These are phyloP conservation scores for Pseudogymnoascus sp. DNA, from an alignment of 2,329 filamentous ascomycete genomes.

Conservation along the genomic window DNA sequence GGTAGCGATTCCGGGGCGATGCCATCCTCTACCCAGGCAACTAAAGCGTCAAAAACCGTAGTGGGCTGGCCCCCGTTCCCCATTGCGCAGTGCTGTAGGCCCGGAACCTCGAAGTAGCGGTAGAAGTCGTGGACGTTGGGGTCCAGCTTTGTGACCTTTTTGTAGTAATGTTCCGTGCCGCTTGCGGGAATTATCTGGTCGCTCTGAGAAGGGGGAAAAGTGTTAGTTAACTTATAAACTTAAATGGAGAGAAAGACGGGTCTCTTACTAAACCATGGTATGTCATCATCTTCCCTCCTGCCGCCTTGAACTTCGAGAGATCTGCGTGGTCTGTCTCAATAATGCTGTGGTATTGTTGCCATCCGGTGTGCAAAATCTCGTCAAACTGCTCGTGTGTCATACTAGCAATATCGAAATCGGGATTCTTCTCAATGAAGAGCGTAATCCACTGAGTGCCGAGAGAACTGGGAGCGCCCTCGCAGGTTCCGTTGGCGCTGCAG, in stretches of 20 bases:
- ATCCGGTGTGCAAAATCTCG: neutral
- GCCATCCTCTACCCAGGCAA: conserved; percentile 28
- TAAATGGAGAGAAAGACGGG: neutral
- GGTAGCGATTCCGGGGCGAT: conserved; percentile 19
- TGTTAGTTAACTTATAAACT: neutral
- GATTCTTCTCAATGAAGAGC: conserved; percentile 12
- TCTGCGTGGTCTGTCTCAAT: conserved; percentile 13
- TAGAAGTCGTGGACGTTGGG: conserved; percentile 25
- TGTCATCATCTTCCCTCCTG: conserved; percentile 13
- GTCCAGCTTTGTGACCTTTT: conserved; percentile 16
- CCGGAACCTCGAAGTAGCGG: conserved; percentile 27
- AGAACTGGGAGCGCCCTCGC: neutral
- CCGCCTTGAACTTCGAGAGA: conserved; percentile 8
- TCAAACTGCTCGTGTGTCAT: conserved; percentile 11
- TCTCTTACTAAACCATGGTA: conserved; percentile 15
- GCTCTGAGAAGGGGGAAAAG: neutral
- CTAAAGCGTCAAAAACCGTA: conserved; percentile 22
- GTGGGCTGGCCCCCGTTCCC: conserved; percentile 23
- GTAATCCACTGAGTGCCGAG: conserved; percentile 7
- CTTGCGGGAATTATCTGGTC: conserved; percentile 12
- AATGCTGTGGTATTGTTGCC: conserved; percentile 11
- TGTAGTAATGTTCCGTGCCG: conserved; percentile 22
- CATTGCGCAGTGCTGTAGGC: conserved; percentile 27
- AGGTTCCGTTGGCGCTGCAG: conserved; percentile 3
- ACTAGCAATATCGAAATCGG: conserved; percentile 9